Conservation (phyloP, 2,329 filamentous ascomycete genomes). For the Laburnicola sp. region DNA sequence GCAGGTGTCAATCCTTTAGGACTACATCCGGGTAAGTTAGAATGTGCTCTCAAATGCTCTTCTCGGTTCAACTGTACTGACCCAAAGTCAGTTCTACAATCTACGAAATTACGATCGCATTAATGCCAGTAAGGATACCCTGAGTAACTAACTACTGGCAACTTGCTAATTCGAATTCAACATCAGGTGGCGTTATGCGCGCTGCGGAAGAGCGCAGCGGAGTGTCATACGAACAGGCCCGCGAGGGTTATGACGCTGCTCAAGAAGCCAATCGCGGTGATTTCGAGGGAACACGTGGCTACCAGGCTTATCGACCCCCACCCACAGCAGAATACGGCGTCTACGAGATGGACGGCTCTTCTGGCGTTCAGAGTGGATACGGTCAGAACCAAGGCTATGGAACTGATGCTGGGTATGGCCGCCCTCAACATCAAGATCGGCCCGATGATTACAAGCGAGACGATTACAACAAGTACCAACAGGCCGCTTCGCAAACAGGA, state of each 20-base stretch:
- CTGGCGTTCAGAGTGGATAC: constrained; percentile 11
- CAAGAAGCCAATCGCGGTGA: constrained; percentile 45
- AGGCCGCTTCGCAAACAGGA: constrained; percentile 61
- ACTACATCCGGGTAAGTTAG: constrained; percentile 63
- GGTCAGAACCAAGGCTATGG: constrained; percentile 23
- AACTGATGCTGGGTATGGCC: constrained; percentile 19
- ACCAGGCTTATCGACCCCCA: constrained; percentile 40
- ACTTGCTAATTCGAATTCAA: not conserved
- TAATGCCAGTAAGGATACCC: constrained; percentile 60
- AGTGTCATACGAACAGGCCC: constrained; percentile 68
- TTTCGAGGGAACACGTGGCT: constrained; percentile 19
- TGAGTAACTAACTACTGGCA: not conserved
- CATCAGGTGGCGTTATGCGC: constrained; percentile 55
- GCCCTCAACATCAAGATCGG: constrained; percentile 26
- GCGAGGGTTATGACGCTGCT: constrained; percentile 64
- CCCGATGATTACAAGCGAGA: constrained; percentile 18
- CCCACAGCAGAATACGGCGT: constrained; percentile 43
- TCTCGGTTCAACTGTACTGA: no score
- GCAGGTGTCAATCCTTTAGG: constrained; percentile 69
- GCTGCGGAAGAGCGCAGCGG: constrained; percentile 65
- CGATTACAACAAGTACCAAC: constrained; percentile 72
- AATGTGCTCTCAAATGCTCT: no score
- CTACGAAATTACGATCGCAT: constrained; percentile 82
- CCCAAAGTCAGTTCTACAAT: constrained; percentile 67
- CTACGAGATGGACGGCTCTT: constrained; percentile 36